phyloP scores from a whole-genome alignment of 441 rosid genomes.

The Corymbia calophylla region DNA sequence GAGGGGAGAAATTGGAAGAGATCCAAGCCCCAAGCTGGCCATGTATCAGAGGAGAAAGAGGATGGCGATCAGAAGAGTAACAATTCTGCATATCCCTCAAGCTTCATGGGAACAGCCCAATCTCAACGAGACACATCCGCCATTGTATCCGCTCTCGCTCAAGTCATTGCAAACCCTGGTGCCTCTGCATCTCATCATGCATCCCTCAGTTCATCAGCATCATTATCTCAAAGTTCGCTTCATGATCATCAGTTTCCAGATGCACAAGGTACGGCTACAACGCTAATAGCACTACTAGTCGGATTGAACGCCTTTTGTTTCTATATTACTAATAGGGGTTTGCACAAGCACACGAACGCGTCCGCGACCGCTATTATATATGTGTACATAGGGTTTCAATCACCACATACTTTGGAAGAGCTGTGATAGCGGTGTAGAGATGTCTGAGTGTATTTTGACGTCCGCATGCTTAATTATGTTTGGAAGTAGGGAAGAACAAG shows the following conservation, averaged over 20 bases:
- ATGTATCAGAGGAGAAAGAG: slow-evolving; percentile 33
- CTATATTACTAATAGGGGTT: neutral
- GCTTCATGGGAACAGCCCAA: slow-evolving; percentile 54
- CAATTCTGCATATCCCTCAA: slow-evolving; percentile 10
- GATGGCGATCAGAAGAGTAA: slow-evolving; percentile 10
- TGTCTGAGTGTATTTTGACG: neutral
- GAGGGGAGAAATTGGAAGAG: slow-evolving; percentile 55
- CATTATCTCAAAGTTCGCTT: neutral
- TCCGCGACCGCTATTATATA: neutral
- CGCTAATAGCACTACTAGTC: neutral
- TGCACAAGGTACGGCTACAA: neutral
- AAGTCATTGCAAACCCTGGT: slow-evolving; percentile 53
- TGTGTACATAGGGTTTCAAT: neutral
- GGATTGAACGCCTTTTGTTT: neutral
- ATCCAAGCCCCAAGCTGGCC: slow-evolving; percentile 29
- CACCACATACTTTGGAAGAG: slow-evolving; percentile 18
- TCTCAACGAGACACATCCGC: slow-evolving; percentile 61
- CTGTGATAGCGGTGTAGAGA: neutral
- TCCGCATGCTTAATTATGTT: neutral
- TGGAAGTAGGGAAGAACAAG: neutral
- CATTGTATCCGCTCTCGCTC: slow-evolving; percentile 73
- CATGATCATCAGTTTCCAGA: neutral
- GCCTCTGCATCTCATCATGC: slow-evolving; percentile 12
- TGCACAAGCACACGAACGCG: neutral
- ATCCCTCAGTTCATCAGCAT: neutral